These are phyloP conservation scores for Fusarium beomiforme DNA, from an alignment of 2,329 filamentous ascomycete species.

Conservation along the genomic window DNA sequence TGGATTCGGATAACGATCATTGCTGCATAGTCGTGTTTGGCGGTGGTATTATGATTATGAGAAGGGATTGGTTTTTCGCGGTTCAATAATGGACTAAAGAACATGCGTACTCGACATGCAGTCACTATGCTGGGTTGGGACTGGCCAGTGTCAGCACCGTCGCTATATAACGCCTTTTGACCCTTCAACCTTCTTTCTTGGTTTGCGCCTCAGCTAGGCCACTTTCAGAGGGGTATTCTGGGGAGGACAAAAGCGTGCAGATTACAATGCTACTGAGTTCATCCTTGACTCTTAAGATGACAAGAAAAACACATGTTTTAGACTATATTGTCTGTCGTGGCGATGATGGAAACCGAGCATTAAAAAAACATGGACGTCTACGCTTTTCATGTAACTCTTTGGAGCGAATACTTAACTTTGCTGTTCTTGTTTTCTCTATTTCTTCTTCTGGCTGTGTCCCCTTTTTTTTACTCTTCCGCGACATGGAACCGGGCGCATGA, in stretches of 20 bases:
- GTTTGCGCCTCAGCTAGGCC: constrained; percentile 27
- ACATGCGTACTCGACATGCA: constrained; percentile 32
- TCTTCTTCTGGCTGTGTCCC: constrained; percentile 24
- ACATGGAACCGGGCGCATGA: constrained; percentile 16
- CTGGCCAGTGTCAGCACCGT: constrained; percentile 15
- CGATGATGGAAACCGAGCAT: constrained; percentile 9
- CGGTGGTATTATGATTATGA: constrained; percentile 32
- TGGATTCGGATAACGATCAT: constrained; percentile 18
- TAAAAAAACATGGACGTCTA: constrained; percentile 36
- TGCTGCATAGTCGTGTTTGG: constrained; percentile 28
- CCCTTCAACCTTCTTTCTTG: constrained; percentile 30
- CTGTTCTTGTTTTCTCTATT: constrained; percentile 27
- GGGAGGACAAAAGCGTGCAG: constrained; percentile 14
- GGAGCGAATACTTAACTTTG: constrained; percentile 27
- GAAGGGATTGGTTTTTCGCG: constrained; percentile 32
- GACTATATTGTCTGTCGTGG: constrained; percentile 15
- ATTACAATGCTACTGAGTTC: constrained; percentile 31
- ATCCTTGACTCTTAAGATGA: constrained; percentile 6
- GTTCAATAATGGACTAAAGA: constrained; percentile 36
- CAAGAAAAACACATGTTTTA: not conserved
- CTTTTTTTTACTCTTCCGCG: not conserved
- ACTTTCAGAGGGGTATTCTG: constrained; percentile 7
- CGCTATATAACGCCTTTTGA: constrained; percentile 14
- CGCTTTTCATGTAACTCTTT: constrained; percentile 42
- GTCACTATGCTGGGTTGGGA: constrained; percentile 28